These are phyloP conservation scores for Paratrimastix pyriformis DNA, from an alignment of 78 protist genomes.

Conservation along the genomic window DNA sequence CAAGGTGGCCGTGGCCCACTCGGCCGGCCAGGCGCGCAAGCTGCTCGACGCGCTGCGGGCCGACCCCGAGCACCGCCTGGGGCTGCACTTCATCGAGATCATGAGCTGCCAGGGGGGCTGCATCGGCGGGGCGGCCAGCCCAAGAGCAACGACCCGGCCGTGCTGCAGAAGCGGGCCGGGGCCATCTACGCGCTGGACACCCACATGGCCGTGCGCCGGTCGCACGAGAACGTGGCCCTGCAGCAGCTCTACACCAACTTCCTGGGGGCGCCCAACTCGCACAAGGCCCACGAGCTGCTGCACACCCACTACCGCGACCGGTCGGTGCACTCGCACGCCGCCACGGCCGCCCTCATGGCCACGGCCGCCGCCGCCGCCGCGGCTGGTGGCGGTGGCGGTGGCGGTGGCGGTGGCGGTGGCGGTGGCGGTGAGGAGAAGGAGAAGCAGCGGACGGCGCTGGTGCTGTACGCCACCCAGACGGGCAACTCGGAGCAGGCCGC, in stretches of 20 bases:
- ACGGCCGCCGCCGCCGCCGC: no score
- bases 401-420: no score
- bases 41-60: not conserved
- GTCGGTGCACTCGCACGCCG: no score
- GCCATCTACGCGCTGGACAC: constrained; percentile 17
- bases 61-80: no score
- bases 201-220: not conserved
- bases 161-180: not conserved
- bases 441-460: no score
- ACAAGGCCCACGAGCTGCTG: constrained; percentile 30
- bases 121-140: constrained; percentile 47
- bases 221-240: constrained; percentile 33
- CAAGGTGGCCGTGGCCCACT: no score
- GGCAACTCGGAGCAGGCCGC: constrained; percentile 10
- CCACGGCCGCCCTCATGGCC: no score
- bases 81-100: constrained; percentile 35
- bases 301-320: constrained; percentile 33
- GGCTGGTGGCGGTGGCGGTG: no score
- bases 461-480: constrained; percentile 24
- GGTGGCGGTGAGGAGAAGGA: no score
- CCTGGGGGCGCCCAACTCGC: constrained; percentile 22
- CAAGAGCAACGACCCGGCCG: not conserved
- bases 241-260: not conserved
- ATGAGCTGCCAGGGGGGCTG: constrained; percentile 54
- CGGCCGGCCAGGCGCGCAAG: not conserved